Evolutionary conservation across 768 basidiomycete genomes (phyloP).

Genomic region (Trametopsis cervina): DNA sequence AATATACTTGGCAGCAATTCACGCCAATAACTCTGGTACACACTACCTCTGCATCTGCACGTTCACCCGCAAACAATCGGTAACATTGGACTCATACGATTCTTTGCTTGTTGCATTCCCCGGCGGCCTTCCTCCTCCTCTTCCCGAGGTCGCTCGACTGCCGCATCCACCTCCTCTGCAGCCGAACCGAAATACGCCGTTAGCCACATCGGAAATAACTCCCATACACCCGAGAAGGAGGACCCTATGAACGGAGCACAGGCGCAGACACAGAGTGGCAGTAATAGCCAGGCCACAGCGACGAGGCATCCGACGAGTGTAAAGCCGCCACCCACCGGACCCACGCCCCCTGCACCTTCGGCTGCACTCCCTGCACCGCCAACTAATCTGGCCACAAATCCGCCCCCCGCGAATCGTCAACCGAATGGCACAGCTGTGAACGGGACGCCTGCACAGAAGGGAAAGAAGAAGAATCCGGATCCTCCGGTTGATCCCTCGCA

Average conservation of each 20-base stretch:
- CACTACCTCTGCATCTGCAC: not conserved
- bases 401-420: slow-evolving; percentile 24
- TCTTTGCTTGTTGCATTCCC: slow-evolving; percentile 10
- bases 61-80: not conserved
- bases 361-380: slow-evolving; percentile 52
- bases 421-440: slow-evolving; percentile 20
- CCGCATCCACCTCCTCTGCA: not conserved
- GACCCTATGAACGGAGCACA: slow-evolving; percentile 10
- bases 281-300: slow-evolving; percentile 16
- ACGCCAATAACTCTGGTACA: too few relatives aligned
- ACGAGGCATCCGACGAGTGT: slow-evolving; percentile 9
- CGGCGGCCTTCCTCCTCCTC: not conserved
- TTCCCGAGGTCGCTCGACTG: not conserved
- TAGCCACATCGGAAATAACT: not conserved
- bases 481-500: slow-evolving; percentile 71
- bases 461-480: slow-evolving; percentile 70
- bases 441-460: slow-evolving; percentile 22
- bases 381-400: slow-evolving; percentile 25
- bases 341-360: slow-evolving; percentile 46
- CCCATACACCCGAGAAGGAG: slow-evolving; percentile 5
- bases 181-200: not conserved
- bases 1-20: too few relatives aligned
- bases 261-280: slow-evolving; percentile 10
- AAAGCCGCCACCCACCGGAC: slow-evolving; percentile 26
- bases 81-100: slow-evolving; percentile 10